Percentiles rank a stretch among this genome's conserved stretches.
Evolutionary conservation across 2,329 filamentous ascomycete genomes (phyloP).

Genomic region (Seiridium unicorne): DNA sequence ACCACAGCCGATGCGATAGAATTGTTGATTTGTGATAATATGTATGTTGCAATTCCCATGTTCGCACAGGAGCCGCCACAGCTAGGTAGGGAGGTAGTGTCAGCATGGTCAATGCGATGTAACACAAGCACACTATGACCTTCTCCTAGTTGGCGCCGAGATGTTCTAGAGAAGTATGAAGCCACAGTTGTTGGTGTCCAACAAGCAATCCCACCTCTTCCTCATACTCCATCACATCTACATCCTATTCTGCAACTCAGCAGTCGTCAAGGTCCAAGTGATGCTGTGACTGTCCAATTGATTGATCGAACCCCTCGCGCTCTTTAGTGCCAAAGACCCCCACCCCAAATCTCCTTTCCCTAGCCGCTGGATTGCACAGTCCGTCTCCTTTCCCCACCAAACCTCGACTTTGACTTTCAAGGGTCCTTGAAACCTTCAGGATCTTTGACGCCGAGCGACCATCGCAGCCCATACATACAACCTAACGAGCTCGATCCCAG

Average conservation of each 20-base stretch:
- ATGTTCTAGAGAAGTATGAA: background rate
- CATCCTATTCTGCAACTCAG: background rate
- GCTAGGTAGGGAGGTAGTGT: too few species aligned
- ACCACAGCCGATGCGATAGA: too few species aligned
- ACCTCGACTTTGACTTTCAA: slow-evolving; percentile 4
- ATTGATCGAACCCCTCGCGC: background rate
- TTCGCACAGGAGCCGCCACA: too few species aligned
- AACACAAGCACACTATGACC: too few species aligned
- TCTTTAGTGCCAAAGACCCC: background rate
- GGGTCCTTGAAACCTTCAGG: slow-evolving; percentile 1
- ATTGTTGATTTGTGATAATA: too few species aligned
- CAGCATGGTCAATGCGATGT: too few species aligned
- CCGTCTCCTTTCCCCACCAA: slow-evolving; percentile 2
- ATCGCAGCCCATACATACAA: background rate
- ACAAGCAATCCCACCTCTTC: background rate
- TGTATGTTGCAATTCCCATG: too few species aligned
- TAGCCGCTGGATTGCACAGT: background rate
- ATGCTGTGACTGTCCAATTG: background rate
- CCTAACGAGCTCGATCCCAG: background rate
- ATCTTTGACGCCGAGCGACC: background rate
- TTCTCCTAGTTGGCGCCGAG: background rate
- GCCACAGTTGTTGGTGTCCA: background rate
- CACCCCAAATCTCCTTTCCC: background rate
- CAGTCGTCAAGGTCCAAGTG: background rate
- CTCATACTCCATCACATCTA: background rate